phyloP scores from a whole-genome alignment of 345 rosid species.

The Sapria himalayana region DNA sequence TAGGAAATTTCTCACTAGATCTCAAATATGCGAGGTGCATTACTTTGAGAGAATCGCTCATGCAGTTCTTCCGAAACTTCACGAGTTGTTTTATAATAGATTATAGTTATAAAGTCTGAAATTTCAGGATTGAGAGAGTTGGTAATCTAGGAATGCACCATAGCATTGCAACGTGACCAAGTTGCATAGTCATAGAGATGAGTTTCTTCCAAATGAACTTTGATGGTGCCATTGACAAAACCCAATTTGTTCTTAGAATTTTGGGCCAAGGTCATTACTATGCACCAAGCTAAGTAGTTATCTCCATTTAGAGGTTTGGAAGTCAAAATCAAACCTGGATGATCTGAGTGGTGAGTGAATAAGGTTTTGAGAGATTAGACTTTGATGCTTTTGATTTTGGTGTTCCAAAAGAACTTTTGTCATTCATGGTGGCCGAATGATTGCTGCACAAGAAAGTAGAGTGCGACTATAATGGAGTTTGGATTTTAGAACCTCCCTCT shows the following conservation, averaged over 20 bases:
- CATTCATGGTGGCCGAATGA: too few relatives aligned
- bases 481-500: too few relatives aligned
- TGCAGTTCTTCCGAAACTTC: not conserved
- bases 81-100: not conserved
- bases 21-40: not conserved
- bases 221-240: constrained; percentile 1
- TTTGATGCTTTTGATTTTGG: too few relatives aligned
- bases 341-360: not conserved
- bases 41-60: constrained; percentile 3
- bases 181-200: too few relatives aligned
- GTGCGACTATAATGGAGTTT: too few relatives aligned
- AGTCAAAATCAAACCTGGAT: not conserved
- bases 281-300: not conserved
- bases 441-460: too few relatives aligned
- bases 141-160: not conserved
- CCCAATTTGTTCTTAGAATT: not conserved
- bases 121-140: not conserved
- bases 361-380: not conserved
- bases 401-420: too few relatives aligned
- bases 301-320: constrained; percentile 1
- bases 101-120: not conserved
- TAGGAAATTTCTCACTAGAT: not conserved
- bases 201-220: too few relatives aligned
- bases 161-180: not conserved
- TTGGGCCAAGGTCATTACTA: not conserved